Percentiles rank a stretch among this genome's conserved stretches.
phyloP scores from a whole-genome alignment of 768 basidiomycete genomes.

The Lactifluus piperatus region DNA sequence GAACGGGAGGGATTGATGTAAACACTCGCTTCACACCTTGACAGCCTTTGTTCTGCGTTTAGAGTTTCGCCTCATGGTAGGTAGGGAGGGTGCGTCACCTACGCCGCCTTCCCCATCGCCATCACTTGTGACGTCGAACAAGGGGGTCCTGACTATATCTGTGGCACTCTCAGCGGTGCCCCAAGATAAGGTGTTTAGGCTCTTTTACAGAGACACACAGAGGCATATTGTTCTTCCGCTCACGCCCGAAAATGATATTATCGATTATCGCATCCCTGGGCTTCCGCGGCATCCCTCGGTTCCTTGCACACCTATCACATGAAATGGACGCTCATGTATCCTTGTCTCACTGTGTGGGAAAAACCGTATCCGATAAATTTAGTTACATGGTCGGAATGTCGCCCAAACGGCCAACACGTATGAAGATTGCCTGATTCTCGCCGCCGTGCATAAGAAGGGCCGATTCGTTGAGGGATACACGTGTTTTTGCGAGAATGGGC shows the following conservation, averaged over 20 bases:
- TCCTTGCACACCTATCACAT: constrained; percentile 7
- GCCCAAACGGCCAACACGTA: neutral
- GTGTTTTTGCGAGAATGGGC: constrained; percentile 7
- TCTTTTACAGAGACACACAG: neutral
- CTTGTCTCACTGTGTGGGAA: neutral
- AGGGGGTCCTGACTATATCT: neutral
- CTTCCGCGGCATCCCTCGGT: neutral
- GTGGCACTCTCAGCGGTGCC: neutral
- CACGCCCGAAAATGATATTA: neutral
- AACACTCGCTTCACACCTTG: neutral
- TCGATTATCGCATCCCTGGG: neutral
- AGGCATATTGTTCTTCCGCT: neutral
- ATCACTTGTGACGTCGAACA: neutral
- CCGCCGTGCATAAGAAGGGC: neutral
- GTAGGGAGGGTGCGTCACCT: constrained; percentile 13
- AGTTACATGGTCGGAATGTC: neutral
- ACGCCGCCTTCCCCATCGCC: neutral
- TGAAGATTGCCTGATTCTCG: constrained; percentile 3
- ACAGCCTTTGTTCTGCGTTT: neutral
- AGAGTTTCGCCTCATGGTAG: constrained; percentile 6
- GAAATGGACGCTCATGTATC: constrained; percentile 1
- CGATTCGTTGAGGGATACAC: constrained; percentile 9
- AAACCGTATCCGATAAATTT: neutral
- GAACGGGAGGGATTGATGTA: neutral
- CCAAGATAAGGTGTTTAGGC: constrained; percentile 6